Conservation (phyloP, 352 stramenopile genomes). For the Phytopythium oedochilum region DNA sequence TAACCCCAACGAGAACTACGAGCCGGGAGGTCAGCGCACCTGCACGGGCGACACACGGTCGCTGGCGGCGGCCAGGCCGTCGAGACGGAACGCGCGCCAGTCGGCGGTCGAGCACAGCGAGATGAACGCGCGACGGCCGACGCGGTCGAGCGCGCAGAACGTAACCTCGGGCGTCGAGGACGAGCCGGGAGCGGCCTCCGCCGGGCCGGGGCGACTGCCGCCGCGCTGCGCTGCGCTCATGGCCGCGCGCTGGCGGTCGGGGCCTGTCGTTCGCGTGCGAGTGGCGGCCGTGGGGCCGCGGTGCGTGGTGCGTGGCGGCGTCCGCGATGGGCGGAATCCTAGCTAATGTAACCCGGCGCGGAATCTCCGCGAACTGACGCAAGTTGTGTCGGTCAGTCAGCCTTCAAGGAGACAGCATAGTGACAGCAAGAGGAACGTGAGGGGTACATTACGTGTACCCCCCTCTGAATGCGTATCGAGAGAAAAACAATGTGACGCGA, state of each 20-base stretch:
- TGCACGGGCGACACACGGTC: slow-evolving; percentile 45
- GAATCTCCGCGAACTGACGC: slow-evolving; percentile 6
- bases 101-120: slow-evolving; percentile 45
- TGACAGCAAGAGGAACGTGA: background rate
- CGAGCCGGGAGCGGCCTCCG: no score
- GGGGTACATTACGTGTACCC: background rate
- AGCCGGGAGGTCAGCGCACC: slow-evolving; percentile 20
- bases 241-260: background rate
- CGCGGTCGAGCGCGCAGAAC: slow-evolving; percentile 61
- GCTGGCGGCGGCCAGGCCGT: slow-evolving; percentile 30
- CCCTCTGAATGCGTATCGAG: background rate
- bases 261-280: background rate
- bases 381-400: background rate
- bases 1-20: background rate
- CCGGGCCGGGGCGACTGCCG: background rate
- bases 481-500: no score
- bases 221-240: slow-evolving; percentile 1
- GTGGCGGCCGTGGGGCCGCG: background rate
- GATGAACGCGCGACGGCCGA: slow-evolving; percentile 41
- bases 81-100: slow-evolving; percentile 62
- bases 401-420: background rate
- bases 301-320: background rate
- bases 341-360: background rate
- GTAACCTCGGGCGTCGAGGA: slow-evolving; percentile 31
- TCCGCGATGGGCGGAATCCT: slow-evolving; percentile 1